Evolutionary conservation across 2,329 filamentous ascomycete genomes (phyloP), one percentile per base, ranked within the genome.

Genomic region (Allantophomopsis lycopodina): DNA sequence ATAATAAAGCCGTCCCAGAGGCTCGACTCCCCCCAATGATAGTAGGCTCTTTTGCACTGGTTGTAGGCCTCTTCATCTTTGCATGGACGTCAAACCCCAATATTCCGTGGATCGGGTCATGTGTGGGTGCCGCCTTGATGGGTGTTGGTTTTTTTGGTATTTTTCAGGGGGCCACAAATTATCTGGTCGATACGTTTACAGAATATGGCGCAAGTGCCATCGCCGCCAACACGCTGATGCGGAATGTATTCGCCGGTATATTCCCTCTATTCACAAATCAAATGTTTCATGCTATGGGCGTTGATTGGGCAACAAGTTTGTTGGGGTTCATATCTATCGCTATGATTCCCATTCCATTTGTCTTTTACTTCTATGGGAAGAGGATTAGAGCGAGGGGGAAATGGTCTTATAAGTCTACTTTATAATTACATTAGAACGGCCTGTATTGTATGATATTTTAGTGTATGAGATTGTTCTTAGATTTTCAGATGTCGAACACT

Each of bases 71-170:
- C 17, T 69, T 71, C 45, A 68, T 64, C 65, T 71, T 71, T 43
- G 65, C 61, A 1, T 71, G 66, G 67, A 69, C 66, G 0, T 56
- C 52, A 10, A 54, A 46, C 16, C 44, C 44, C 7, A 59, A 67
- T 35, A 61, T 76, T 15, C 73, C 75, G 59, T 79, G 74, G 74
- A 70, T 73, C 39, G 72, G 73, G 4, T 74, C 74, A 7, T 63
- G 71, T 7, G 56, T 67, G 6, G 76, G 71, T 5, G 74, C 74
- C 36, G 55, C 79, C 36, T 63, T 68, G 60, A 69, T 76, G 37
- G 83, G 83, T 5, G 79, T 83, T 34, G 82, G 83, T 5, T 75
- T 88, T 53, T 78, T 85, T 64, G 81, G 77, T 21, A 85, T 88
- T 53, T 87, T 87, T 66, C 73, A 88, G 34, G 79, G 83, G 47